Evolutionary conservation across 805 yeast species (phyloP), one percentile per base, ranked within the genome.

Genomic region (Metschnikowia borealis): DNA sequence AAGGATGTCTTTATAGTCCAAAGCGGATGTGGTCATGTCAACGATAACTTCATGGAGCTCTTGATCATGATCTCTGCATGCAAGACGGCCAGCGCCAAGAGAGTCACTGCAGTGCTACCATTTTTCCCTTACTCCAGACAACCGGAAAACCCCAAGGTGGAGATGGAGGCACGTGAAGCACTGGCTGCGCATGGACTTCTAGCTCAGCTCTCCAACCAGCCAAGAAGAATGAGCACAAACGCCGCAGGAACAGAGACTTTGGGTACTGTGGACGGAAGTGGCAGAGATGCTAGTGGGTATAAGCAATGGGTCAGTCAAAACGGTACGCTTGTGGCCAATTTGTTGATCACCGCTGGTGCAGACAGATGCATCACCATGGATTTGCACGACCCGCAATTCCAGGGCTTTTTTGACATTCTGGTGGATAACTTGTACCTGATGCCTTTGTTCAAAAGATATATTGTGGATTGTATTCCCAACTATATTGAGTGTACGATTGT

Each of bases 281-380:
- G 78, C 4, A 66, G 67, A 47, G 71, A 75, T 43, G 82, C 79
- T 53, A 72, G 86, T 14, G 94, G 95, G 2, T 88, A 90, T 69
- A 89, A 88, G 63, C 85, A 89, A 58, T 94, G 99, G 98, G 85
- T 91, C 34, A 94, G 97, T 1, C 98, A 91, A 69, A 83, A 91
- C 34, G 99, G 99, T 11, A 90, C 96, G 2, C 74, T 94, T 53
- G 81, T 94, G 56, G 97, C 98, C 36, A 86, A 89, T 59, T 71
- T 94, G 54, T 72, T 94, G 55, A 87, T 89, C 3, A 81, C 92
- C 1, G 94, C 98, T 0, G 99, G 99, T 37, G 97, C 98, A 0
- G 96, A 94, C 68, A 94, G 95, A 62, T 84, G 91, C 50, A 90
- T 94, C 56, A 94, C 99, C 2, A 91, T 94, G 97, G 99, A 94